Conservation (phyloP, 2,329 filamentous ascomycete genomes). For the Rhynchosporium secalis region DNA sequence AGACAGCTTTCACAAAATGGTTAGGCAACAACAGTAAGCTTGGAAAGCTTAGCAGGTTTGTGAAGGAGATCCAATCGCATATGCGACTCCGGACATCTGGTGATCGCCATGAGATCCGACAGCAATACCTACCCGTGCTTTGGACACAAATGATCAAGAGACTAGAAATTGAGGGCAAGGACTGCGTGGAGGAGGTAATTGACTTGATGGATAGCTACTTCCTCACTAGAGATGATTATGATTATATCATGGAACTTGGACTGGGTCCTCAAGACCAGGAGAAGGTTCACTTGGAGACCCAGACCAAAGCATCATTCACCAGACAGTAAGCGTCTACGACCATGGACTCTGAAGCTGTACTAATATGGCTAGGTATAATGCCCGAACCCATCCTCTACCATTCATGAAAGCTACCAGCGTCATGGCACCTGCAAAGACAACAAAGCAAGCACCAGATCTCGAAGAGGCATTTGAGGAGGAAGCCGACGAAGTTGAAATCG, state of each 20-base stretch:
- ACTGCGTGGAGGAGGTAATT: constrained; percentile 79
- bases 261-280: constrained; percentile 81
- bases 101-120: constrained; percentile 89
- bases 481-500: constrained; percentile 56
- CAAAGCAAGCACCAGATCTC: constrained; percentile 82
- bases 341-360: not conserved
- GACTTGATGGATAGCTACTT: constrained; percentile 97
- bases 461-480: constrained; percentile 96
- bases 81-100: constrained; percentile 91
- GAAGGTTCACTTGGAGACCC: constrained; percentile 73
- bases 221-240: constrained; percentile 91
- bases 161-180: constrained; percentile 77
- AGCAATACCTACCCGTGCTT: constrained; percentile 87
- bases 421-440: constrained; percentile 66
- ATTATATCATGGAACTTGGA: constrained; percentile 87
- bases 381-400: constrained; percentile 81
- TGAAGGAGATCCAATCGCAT: constrained; percentile 95
- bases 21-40: constrained; percentile 92
- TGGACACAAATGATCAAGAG: constrained; percentile 79
- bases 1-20: constrained; percentile 83
- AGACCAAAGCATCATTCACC: constrained; percentile 88
- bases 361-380: constrained; percentile 67
- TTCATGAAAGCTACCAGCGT: constrained; percentile 93
- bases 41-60: constrained; percentile 72
- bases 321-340: constrained; percentile 62